Percentiles rank a stretch among this genome's conserved stretches.
These are phyloP conservation scores for Sugiyamaella sp. DNA, from an alignment of 1,139 yeast species.

Conservation along the genomic window DNA sequence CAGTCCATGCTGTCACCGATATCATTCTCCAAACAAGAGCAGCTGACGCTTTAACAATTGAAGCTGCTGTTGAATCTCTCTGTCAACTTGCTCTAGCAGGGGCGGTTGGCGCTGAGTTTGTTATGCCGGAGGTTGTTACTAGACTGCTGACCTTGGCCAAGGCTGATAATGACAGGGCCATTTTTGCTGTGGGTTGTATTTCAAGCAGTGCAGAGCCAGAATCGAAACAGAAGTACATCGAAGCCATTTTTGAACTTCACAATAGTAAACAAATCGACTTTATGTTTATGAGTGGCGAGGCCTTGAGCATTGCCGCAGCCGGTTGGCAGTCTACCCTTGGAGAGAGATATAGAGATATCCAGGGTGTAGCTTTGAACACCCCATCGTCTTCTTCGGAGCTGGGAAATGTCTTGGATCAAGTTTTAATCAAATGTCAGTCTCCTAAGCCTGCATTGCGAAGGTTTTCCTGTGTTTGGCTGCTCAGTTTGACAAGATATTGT, in stretches of 20 bases:
- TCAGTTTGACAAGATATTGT: slow-evolving; percentile 77
- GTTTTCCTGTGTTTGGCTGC: slow-evolving; percentile 84
- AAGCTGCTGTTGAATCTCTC: slow-evolving; percentile 51
- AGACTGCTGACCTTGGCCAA: slow-evolving; percentile 48
- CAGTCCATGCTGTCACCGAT: slow-evolving; percentile 19
- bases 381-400: slow-evolving; percentile 26
- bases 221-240: slow-evolving; percentile 34
- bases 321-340: slow-evolving; percentile 77
- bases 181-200: slow-evolving; percentile 58
- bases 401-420: slow-evolving; percentile 47
- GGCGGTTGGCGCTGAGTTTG: slow-evolving; percentile 19
- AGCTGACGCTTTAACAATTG: slow-evolving; percentile 26
- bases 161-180: slow-evolving; percentile 63
- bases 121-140: slow-evolving; percentile 38
- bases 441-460: slow-evolving; percentile 76
- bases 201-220: slow-evolving; percentile 1
- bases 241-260: slow-evolving; percentile 59
- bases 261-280: slow-evolving; percentile 73
- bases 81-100: slow-evolving; percentile 66
- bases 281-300: slow-evolving; percentile 83
- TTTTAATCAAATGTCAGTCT: slow-evolving; percentile 57
- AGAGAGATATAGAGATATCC: slow-evolving; percentile 54
- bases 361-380: slow-evolving; percentile 24
- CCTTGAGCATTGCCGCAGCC: slow-evolving; percentile 66
- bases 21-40: slow-evolving; percentile 21